Evolutionary conservation across 179 eudicot species (phyloP), one percentile per base, ranked within the genome.

Genomic region (Beta corolliflora): DNA sequence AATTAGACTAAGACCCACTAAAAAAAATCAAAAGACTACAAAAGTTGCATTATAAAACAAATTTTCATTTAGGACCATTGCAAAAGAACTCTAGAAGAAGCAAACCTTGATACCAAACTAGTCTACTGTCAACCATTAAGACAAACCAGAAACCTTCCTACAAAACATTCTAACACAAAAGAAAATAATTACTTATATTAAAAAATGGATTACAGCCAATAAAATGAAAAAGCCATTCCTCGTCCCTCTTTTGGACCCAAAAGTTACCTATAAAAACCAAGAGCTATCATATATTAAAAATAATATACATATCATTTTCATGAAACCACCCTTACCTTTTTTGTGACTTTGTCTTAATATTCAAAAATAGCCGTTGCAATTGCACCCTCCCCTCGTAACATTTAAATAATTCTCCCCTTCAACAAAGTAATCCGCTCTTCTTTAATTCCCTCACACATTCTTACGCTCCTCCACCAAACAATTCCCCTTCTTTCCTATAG

Each of bases 361-460:
- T 84, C 82, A 81, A 84, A 84, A 50, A 73, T 81, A 84, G 87
- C 87, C 87, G 87, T 84, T 84, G 84, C 71, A 71, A 53, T 60
- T 77, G 31, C 74, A 74, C 52, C 77, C 67, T 69, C 70, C 55
- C 70, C 46, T 36, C 15, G 21, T n/a, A 65, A 67, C 80, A 56
- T 69, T 75, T 73, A 73, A 78, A 78, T 55, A 36, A 78, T 31
- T 45, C 13, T 55, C 23, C 69, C n/a, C 10, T 71, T 9, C 18
- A 46, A 46, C 75, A 19, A 65, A 56, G 23, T 14, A 65, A 46
- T 50, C 55, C 10, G 23, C 67, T 7, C 61, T 21, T 71, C 50
- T 19, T 61, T 31, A 83, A 48, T 75, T 76, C 83, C 78, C 36
- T 72, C 78, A 54, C 74, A 65, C 65, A 56, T 16, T 46, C 68